Percentiles rank a stretch among this genome's conserved stretches.
Evolutionary conservation across 768 basidiomycete genomes (phyloP).

Genomic region (Calocera viscosa): DNA sequence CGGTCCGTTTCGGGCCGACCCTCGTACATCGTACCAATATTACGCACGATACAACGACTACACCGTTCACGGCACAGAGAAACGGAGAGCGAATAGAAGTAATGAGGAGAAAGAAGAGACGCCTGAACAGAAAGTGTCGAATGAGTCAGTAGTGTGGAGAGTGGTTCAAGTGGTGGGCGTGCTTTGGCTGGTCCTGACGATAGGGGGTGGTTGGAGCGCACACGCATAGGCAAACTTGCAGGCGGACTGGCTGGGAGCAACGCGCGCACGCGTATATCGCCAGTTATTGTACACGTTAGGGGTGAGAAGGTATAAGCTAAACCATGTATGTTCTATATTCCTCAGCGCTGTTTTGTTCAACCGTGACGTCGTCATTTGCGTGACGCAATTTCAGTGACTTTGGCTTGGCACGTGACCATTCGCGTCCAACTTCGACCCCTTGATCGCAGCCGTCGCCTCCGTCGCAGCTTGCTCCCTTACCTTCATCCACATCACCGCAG

Average conservation of each 20-base stretch:
- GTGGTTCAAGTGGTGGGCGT: slow-evolving; percentile 16
- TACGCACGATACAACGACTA: background rate
- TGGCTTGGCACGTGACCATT: background rate
- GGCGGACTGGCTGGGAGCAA: no score
- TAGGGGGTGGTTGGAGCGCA: slow-evolving; percentile 11
- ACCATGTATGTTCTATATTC: no score
- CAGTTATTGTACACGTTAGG: no score
- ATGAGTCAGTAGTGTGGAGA: slow-evolving; percentile 16
- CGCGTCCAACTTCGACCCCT: background rate
- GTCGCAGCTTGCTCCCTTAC: no score
- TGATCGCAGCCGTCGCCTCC: background rate
- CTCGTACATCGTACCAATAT: background rate
- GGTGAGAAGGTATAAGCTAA: no score
- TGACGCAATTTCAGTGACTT: background rate
- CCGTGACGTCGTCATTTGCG: no score
- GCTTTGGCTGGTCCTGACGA: slow-evolving; percentile 11
- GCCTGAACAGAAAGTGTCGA: slow-evolving; percentile 12
- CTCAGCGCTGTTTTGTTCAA: no score
- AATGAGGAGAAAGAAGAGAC: background rate
- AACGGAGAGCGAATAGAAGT: background rate
- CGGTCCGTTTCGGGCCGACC: background rate
- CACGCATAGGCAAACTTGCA: background rate
- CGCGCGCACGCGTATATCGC: no score
- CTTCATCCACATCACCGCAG: no score
- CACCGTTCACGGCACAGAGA: background rate